Percentiles rank a stretch among this genome's conserved stretches.
Conservation (phyloP, 2,329 filamentous ascomycete genomes). For the Penicillium occitanis region DNA sequence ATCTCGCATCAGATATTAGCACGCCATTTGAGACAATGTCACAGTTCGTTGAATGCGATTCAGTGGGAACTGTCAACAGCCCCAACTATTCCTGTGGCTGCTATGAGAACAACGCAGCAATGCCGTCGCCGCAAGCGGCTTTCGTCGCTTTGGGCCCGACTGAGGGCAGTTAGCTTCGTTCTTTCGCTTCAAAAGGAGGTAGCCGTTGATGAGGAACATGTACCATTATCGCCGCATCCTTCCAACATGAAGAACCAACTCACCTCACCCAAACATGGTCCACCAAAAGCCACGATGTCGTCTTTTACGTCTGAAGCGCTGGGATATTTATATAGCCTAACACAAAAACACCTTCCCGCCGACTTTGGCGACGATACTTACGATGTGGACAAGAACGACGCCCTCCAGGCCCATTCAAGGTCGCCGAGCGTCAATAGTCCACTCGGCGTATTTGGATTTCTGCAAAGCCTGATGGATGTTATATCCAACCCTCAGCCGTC, state of each 20-base stretch:
- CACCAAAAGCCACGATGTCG: background rate
- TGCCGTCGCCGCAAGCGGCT: conserved; percentile 11
- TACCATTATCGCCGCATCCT: background rate
- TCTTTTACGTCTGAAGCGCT: background rate
- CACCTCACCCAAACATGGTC: background rate
- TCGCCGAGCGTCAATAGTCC: background rate
- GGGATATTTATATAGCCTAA: background rate
- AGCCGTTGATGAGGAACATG: background rate
- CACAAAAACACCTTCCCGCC: background rate
- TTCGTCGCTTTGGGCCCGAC: conserved; percentile 8
- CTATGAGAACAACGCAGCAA: background rate
- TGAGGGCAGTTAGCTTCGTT: conserved; percentile 17
- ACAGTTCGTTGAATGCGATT: conserved; percentile 3
- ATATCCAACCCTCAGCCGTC: conserved; percentile 14
- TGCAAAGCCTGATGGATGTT: background rate
- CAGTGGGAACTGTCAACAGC: conserved; percentile 1
- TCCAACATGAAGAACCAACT: background rate
- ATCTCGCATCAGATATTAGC: background rate
- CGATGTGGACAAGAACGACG: background rate
- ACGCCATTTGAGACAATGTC: conserved; percentile 5
- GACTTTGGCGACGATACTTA: background rate
- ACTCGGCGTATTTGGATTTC: background rate
- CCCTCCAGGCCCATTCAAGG: background rate
- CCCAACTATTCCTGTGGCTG: background rate
- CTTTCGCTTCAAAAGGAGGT: conserved; percentile 16